These are phyloP conservation scores for Rickenella mellea DNA, from an alignment of 768 basidiomycete species.

Conservation along the genomic window DNA sequence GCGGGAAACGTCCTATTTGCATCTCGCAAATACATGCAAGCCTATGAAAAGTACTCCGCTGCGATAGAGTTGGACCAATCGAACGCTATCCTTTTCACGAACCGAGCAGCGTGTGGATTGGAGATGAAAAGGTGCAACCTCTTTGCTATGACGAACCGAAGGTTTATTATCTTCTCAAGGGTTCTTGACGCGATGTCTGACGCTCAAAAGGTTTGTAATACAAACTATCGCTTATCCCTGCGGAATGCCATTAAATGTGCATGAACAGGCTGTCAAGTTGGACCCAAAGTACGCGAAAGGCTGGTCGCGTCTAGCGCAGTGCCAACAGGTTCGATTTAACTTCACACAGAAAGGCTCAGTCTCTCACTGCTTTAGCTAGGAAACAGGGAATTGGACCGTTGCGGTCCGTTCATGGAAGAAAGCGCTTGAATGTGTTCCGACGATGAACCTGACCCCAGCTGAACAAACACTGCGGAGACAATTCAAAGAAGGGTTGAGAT, in stretches of 20 bases:
- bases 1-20: slow-evolving; percentile 31
- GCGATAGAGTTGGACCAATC: slow-evolving; percentile 29
- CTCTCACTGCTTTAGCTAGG: too few species aligned
- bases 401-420: slow-evolving; percentile 14
- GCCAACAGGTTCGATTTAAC: not conserved
- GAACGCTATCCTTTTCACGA: slow-evolving; percentile 33
- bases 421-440: slow-evolving; percentile 21
- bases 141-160: too few species aligned
- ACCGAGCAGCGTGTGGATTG: slow-evolving; percentile 32
- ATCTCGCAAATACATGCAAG: slow-evolving; percentile 22
- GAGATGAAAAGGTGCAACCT: slow-evolving; percentile 29
- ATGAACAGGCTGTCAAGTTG: slow-evolving; percentile 29
- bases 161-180: too few species aligned
- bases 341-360: too few species aligned
- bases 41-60: slow-evolving; percentile 30
- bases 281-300: slow-evolving; percentile 33
- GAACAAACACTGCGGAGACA: slow-evolving; percentile 26
- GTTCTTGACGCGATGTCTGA: too few species aligned
- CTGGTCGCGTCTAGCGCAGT: slow-evolving; percentile 27
- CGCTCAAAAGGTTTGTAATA: too few species aligned
- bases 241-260: too few species aligned
- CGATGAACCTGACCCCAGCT: slow-evolving; percentile 17
- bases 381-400: slow-evolving; percentile 1
- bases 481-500: slow-evolving; percentile 20
- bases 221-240: too few species aligned